These are phyloP conservation scores for Lactarius trivialis DNA, from an alignment of 768 basidiomycete genomes.

Conservation along the genomic window DNA sequence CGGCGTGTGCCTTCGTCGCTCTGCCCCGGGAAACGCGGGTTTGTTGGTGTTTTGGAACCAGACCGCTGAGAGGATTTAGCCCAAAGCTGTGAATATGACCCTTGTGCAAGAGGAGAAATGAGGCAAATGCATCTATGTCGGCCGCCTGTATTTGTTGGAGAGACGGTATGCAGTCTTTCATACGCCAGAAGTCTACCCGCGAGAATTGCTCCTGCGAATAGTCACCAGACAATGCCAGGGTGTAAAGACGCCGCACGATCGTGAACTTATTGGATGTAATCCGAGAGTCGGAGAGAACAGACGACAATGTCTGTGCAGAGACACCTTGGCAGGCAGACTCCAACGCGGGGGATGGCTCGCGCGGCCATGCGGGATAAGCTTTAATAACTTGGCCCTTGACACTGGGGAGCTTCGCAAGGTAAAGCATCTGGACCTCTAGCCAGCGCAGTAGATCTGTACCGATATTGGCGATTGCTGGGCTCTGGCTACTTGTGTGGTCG, in stretches of 20 bases:
- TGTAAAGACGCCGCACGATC: conserved; percentile 57
- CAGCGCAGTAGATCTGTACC: conserved; percentile 51
- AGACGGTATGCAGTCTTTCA: conserved; percentile 71
- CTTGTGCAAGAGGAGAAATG: conserved; percentile 49
- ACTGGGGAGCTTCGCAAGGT: conserved; percentile 35
- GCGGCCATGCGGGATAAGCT: conserved; percentile 74
- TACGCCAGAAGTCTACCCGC: conserved; percentile 68
- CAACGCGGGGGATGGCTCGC: conserved; percentile 46
- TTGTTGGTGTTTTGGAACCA: conserved; percentile 36
- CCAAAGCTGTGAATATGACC: conserved; percentile 60
- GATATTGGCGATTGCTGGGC: conserved; percentile 29
- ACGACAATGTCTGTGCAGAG: conserved; percentile 42
- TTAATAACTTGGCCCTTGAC: conserved; percentile 41
- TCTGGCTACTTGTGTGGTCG: conserved; percentile 40
- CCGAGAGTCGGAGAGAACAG: conserved; percentile 50
- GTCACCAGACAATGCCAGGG: conserved; percentile 36
- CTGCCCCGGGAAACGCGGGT: conserved; percentile 14
- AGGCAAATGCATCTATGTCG: conserved; percentile 68
- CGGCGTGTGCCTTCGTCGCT: conserved; percentile 27
- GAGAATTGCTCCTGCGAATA: conserved; percentile 45
- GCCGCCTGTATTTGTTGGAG: conserved; percentile 48
- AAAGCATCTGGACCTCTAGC: conserved; percentile 51
- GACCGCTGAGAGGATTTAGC: conserved; percentile 40
- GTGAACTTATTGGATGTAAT: conserved; percentile 73
- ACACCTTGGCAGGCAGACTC: conserved; percentile 40